A percentile compares a stretch with the other conserved stretches of the same genome.
These are phyloP conservation scores for Coprinopsis cinerea DNA, from an alignment of 768 basidiomycete species.

Conservation along the genomic window DNA sequence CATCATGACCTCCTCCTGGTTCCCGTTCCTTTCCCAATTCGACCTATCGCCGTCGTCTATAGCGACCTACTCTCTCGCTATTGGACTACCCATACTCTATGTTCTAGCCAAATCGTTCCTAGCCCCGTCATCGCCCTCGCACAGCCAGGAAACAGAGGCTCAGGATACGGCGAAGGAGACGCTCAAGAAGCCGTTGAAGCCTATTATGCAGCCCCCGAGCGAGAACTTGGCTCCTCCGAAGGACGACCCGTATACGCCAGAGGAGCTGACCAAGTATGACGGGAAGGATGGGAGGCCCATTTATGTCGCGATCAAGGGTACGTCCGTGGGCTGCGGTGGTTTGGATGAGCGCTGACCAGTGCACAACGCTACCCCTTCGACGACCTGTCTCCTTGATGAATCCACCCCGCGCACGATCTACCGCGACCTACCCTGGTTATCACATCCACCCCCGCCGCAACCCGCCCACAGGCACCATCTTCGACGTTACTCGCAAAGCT, in stretches of 20 bases:
- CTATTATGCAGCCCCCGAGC: conserved; percentile 64
- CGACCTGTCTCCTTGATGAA: not conserved
- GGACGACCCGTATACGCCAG: conserved; percentile 68
- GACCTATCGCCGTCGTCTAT: too few relatives aligned
- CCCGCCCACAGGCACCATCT: conserved; percentile 62
- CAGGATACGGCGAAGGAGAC: too few relatives aligned
- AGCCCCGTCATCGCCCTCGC: too few relatives aligned
- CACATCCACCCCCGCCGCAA: too few relatives aligned
- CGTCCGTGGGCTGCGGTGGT: conserved; percentile 3
- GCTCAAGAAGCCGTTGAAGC: not conserved
- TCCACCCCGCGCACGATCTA: not conserved
- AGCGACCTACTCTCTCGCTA: too few relatives aligned
- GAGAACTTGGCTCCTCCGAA: conserved; percentile 65
- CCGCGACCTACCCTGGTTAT: not conserved
- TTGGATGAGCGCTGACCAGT: not conserved
- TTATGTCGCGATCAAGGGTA: conserved; percentile 91
- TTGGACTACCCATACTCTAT: too few relatives aligned
- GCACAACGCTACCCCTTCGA: not conserved
- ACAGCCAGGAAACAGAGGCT: too few relatives aligned
- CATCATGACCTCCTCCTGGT: too few relatives aligned
- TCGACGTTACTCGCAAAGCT: conserved; percentile 79
- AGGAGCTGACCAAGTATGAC: conserved; percentile 64
- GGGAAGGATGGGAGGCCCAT: conserved; percentile 71
- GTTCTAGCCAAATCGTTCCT: too few relatives aligned
- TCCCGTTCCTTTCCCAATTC: too few relatives aligned